These are phyloP conservation scores for Diaporthe sp. DNA, from an alignment of 2,329 filamentous ascomycete species.

Conservation along the genomic window DNA sequence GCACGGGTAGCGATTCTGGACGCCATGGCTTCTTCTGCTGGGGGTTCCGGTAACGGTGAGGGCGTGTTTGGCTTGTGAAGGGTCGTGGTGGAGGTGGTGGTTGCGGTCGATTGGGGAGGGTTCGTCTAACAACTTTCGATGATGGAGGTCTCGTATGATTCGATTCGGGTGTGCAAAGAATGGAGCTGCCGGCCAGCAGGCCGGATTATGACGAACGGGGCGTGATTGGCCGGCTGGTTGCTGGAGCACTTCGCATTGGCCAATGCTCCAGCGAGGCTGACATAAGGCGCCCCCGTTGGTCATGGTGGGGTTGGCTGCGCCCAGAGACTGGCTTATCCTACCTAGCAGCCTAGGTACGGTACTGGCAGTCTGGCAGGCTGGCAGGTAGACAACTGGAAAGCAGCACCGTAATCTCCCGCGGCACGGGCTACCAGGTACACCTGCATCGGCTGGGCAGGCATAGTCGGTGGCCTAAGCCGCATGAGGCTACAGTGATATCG, in stretches of 20 bases:
- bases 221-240: conserved; percentile 33
- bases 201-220: conserved; percentile 35
- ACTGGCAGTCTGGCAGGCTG: not conserved
- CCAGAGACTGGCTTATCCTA: not conserved
- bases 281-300: not conserved
- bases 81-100: conserved; percentile 37
- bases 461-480: not conserved
- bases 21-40: conserved; percentile 62
- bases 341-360: no score
- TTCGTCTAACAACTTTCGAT: conserved; percentile 30
- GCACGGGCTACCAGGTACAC: not conserved
- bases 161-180: conserved; percentile 23
- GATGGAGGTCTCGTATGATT: conserved; percentile 38
- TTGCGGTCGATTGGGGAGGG: conserved; percentile 32
- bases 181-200: conserved; percentile 23
- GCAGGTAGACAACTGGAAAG: not conserved
- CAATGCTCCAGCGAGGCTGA: conserved; percentile 36
- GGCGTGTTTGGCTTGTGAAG: not conserved
- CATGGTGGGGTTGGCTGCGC: not conserved
- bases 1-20: conserved; percentile 69
- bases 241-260: conserved; percentile 23
- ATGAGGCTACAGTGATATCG: conserved; percentile 9
- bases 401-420: conserved; percentile 19
- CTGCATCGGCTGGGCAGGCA: not conserved
- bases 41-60: conserved; percentile 39